phyloP scores from a whole-genome alignment of 805 yeast genomes.

The Kluyveromyces wickerhamii region DNA sequence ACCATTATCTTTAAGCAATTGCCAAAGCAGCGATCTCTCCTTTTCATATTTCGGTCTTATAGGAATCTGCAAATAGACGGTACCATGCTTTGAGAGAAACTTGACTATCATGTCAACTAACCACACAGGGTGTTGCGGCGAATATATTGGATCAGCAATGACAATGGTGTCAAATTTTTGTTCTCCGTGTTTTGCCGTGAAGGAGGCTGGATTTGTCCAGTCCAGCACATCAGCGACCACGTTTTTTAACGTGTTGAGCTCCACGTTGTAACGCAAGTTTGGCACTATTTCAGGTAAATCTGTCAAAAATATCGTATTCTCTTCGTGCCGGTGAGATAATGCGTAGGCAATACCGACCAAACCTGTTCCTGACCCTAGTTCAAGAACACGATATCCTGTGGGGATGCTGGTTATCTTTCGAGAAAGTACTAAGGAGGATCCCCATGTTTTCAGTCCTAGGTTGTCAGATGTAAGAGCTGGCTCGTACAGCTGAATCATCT shows the following conservation, averaged over 20 bases:
- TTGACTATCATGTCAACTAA: constrained; percentile 49
- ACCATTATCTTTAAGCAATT: constrained; percentile 33
- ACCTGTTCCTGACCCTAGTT: constrained; percentile 96
- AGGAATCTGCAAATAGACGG: constrained; percentile 68
- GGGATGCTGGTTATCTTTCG: constrained; percentile 31
- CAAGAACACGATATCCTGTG: constrained; percentile 37
- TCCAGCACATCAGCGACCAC: constrained; percentile 51
- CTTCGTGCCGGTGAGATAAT: constrained; percentile 31
- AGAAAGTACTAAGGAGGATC: constrained; percentile 71
- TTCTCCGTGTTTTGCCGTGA: constrained; percentile 28
- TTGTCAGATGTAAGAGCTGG: constrained; percentile 85
- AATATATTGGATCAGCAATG: constrained; percentile 84
- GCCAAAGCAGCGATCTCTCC: constrained; percentile 59
- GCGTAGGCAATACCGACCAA: constrained; percentile 68
- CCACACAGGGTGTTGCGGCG: constrained; percentile 71
- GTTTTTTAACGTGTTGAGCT: constrained; percentile 13
- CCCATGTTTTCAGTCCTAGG: constrained; percentile 94
- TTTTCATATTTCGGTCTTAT: constrained; percentile 55
- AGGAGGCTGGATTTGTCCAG: constrained; percentile 58
- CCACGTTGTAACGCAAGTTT: constrained; percentile 36
- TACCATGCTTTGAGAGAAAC: constrained; percentile 38
- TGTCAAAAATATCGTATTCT: constrained; percentile 49
- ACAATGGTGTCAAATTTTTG: constrained; percentile 50
- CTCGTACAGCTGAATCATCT: constrained; percentile 44
- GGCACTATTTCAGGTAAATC: constrained; percentile 73